A percentile compares a stretch with the other conserved stretches of the same genome.
Evolutionary conservation across 345 rosid species (phyloP).

Genomic region (Populus nigra): DNA sequence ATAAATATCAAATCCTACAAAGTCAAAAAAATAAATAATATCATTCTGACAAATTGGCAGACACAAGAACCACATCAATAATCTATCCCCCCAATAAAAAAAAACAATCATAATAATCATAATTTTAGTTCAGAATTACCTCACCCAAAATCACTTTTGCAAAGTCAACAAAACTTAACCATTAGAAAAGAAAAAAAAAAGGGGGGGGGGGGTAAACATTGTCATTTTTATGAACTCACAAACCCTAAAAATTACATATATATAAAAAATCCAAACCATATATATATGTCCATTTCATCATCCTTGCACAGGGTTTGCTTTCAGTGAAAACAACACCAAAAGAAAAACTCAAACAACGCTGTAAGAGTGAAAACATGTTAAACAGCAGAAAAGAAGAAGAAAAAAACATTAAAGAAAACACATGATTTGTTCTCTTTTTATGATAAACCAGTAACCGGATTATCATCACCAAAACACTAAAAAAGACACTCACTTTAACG

Average conservation of each 20-base stretch:
- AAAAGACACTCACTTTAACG: background rate
- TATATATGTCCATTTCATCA: background rate
- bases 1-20: background rate
- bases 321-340: background rate
- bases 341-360: background rate
- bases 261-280: background rate
- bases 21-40: background rate
- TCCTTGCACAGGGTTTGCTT: background rate
- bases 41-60: background rate
- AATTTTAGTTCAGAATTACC: background rate
- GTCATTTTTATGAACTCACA: background rate
- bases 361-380: background rate
- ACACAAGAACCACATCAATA: background rate
- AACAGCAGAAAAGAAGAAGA: background rate
- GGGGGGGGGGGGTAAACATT: background rate
- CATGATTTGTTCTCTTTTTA: background rate
- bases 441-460: background rate
- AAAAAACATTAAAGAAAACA: background rate
- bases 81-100: background rate
- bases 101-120: background rate
- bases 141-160: background rate
- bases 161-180: background rate
- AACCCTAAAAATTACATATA: background rate
- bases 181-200: background rate
- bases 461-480: background rate